Percentiles rank a stretch among this genome's conserved stretches.
Conservation (phyloP, 805 yeast species). For the Lipomyces yamanashiensis region DNA sequence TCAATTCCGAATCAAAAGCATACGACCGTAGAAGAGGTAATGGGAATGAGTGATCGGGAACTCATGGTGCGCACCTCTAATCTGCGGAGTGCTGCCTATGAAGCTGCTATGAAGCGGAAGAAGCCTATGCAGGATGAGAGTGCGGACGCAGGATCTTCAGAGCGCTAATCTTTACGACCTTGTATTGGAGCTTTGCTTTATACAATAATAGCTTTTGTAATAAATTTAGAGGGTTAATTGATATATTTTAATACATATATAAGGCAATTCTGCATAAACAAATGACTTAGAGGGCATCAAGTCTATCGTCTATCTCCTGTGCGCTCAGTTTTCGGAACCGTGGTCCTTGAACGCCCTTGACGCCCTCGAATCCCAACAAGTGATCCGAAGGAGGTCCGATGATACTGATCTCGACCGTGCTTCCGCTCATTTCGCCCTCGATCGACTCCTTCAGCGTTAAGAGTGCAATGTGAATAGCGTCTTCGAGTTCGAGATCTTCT, state of each 20-base stretch:
- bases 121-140: background rate
- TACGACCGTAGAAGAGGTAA: slow-evolving; percentile 13
- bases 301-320: slow-evolving; percentile 93
- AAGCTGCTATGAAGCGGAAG: slow-evolving; percentile 15
- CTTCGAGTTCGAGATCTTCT: slow-evolving; percentile 94
- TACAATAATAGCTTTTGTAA: no score
- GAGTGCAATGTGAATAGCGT: slow-evolving; percentile 95
- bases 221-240: background rate
- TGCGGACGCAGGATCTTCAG: background rate
- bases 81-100: background rate
- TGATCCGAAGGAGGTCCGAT: slow-evolving; percentile 83
- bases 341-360: slow-evolving; percentile 78
- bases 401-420: slow-evolving; percentile 88
- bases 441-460: slow-evolving; percentile 93
- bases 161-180: no score
- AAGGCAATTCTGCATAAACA: background rate
- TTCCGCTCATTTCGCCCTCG: slow-evolving; percentile 97
- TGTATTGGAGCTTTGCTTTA: background rate
- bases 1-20: background rate
- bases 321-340: slow-evolving; percentile 81
- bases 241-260: background rate
- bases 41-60: slow-evolving; percentile 23
- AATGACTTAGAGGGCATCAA: slow-evolving; percentile 70
- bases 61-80: slow-evolving; percentile 25
- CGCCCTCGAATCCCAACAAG: slow-evolving; percentile 84